Percentiles rank a stretch among this genome's conserved stretches.
Conservation (phyloP, 2,329 filamentous ascomycete species). For the Nigrospora sphaerica region DNA sequence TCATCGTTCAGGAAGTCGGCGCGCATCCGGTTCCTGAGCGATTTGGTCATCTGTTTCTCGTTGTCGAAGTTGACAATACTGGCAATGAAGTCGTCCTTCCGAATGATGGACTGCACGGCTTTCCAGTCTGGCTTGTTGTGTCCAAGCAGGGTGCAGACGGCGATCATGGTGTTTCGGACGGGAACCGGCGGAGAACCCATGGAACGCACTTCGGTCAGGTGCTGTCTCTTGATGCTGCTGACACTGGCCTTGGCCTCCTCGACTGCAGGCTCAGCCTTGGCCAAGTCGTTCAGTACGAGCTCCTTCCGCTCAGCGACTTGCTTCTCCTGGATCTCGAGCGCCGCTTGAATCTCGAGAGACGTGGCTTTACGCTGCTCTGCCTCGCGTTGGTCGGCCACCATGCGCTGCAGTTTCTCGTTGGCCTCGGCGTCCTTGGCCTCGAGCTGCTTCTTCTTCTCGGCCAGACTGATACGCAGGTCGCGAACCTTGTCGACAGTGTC, state of each 20-base stretch:
- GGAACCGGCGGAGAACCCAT: slow-evolving; percentile 90
- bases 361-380: slow-evolving; percentile 85
- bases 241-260: slow-evolving; percentile 91
- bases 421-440: slow-evolving; percentile 93
- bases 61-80: slow-evolving; percentile 98
- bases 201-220: slow-evolving; percentile 93
- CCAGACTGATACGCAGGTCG: slow-evolving; percentile 82
- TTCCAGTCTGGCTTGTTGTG: slow-evolving; percentile 91
- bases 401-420: slow-evolving; percentile 93
- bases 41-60: slow-evolving; percentile 84
- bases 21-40: slow-evolving; percentile 79
- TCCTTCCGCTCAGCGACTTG: slow-evolving; percentile 78
- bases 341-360: slow-evolving; percentile 81
- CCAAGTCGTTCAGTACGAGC: slow-evolving; percentile 81
- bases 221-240: slow-evolving; percentile 96
- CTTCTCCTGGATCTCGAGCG: slow-evolving; percentile 81
- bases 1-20: slow-evolving; percentile 87
- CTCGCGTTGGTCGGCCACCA: slow-evolving; percentile 93
- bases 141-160: slow-evolving; percentile 91
- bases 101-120: slow-evolving; percentile 69
- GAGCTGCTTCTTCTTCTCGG: slow-evolving; percentile 88
- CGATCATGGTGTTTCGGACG: slow-evolving; percentile 86
- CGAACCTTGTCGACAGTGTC: slow-evolving; percentile 97
- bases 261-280: slow-evolving; percentile 87
- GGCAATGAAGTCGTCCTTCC: slow-evolving; percentile 92